A percentile compares a stretch with the other conserved stretches of the same genome.
phyloP scores from a whole-genome alignment of 129 eudicot genomes.

The Pseudognaphalium luteoalbum region DNA sequence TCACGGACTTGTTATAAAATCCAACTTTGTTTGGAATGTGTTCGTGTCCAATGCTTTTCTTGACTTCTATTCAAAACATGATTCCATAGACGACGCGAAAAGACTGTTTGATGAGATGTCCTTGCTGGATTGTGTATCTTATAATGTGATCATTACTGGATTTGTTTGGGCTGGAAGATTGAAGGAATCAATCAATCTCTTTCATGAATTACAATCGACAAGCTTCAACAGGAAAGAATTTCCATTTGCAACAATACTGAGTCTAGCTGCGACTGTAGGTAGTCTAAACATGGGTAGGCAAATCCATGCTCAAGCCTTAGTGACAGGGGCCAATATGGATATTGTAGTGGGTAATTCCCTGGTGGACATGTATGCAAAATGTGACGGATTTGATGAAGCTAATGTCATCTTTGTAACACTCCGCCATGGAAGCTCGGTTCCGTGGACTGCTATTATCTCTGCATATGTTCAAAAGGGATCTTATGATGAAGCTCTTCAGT shows the following conservation, averaged over 20 bases:
- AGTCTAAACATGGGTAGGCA: slow-evolving; percentile 61
- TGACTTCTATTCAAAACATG: slow-evolving; percentile 79
- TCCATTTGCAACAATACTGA: slow-evolving; percentile 80
- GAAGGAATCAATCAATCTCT: slow-evolving; percentile 54
- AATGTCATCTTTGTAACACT: slow-evolving; percentile 47
- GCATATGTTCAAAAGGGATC: slow-evolving; percentile 62
- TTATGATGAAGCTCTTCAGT: slow-evolving; percentile 61
- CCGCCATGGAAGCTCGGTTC: slow-evolving; percentile 48
- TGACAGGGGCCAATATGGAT: slow-evolving; percentile 53
- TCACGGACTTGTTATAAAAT: slow-evolving; percentile 62
- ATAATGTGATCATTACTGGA: slow-evolving; percentile 67
- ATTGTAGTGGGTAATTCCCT: slow-evolving; percentile 61
- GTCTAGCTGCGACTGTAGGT: slow-evolving; percentile 56
- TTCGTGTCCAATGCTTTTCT: slow-evolving; percentile 77
- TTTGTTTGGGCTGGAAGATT: slow-evolving; percentile 54
- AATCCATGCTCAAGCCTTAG: slow-evolving; percentile 62
- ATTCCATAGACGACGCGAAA: slow-evolving; percentile 43
- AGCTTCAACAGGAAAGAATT: slow-evolving; percentile 52
- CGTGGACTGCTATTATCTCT: slow-evolving; percentile 86
- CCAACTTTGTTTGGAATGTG: slow-evolving; percentile 55
- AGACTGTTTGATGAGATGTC: slow-evolving; percentile 73
- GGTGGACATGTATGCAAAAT: slow-evolving; percentile 90
- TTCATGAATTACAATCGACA: slow-evolving; percentile 49
- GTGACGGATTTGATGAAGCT: slow-evolving; percentile 69
- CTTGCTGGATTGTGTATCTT: slow-evolving; percentile 72